These are phyloP conservation scores for Aspergillus aculeatus DNA, from an alignment of 2,329 filamentous ascomycete species.

Conservation along the genomic window DNA sequence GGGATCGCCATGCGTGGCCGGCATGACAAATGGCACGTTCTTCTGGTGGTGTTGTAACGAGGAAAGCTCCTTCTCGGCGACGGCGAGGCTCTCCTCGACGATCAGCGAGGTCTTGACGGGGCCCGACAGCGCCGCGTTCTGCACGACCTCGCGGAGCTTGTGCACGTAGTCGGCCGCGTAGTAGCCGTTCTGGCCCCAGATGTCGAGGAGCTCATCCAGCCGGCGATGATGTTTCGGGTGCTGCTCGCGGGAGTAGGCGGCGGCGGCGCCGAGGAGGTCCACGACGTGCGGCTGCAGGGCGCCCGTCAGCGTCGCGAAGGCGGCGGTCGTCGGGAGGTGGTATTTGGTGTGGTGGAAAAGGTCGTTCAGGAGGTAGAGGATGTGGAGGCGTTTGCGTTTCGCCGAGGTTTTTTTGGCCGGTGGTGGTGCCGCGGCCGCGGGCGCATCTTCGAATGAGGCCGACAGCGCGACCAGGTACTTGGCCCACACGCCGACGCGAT, in stretches of 20 bases:
- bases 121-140: constrained; percentile 41
- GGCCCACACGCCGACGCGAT: constrained; percentile 65
- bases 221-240: constrained; percentile 67
- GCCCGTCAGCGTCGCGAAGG: constrained; percentile 52
- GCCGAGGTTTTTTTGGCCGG: constrained; percentile 48
- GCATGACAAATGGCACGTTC: constrained; percentile 67
- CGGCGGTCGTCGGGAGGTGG: constrained; percentile 45
- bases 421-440: constrained; percentile 14
- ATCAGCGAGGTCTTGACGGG: constrained; percentile 31
- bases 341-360: constrained; percentile 67
- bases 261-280: constrained; percentile 61
- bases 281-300: constrained; percentile 60
- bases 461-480: constrained; percentile 74
- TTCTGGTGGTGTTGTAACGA: constrained; percentile 17
- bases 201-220: constrained; percentile 60
- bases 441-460: constrained; percentile 52
- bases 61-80: constrained; percentile 43
- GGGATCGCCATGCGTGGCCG: constrained; percentile 72
- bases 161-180: constrained; percentile 56
- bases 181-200: constrained; percentile 70
- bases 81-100: constrained; percentile 29
- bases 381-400: constrained; percentile 68
- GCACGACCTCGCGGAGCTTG: constrained; percentile 60
- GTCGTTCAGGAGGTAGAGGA: constrained; percentile 78
- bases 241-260: constrained; percentile 53